Evolutionary conservation across 2,329 filamentous ascomycete species (phyloP).

Genomic region (Aspergillus sp.): DNA sequence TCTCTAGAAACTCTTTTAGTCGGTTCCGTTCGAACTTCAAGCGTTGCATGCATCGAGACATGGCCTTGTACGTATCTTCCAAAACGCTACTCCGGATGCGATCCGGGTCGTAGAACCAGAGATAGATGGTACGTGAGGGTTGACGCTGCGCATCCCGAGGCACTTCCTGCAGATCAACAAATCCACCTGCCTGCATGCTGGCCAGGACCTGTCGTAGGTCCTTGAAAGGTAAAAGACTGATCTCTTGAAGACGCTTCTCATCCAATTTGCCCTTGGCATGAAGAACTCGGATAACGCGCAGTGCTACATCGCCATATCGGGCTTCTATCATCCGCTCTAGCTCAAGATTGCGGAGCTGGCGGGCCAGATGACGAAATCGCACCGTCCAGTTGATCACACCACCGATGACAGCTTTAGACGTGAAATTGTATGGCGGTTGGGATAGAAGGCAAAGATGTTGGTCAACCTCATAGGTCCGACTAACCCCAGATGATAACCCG

Average conservation of each 20-base stretch:
- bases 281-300: conserved; percentile 81
- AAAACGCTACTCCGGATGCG: conserved; percentile 66
- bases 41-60: conserved; percentile 79
- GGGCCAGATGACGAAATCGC: conserved; percentile 70
- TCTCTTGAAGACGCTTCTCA: conserved; percentile 77
- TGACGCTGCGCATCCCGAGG: conserved; percentile 79
- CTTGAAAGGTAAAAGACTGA: conserved; percentile 77
- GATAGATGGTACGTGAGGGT: conserved; percentile 78
- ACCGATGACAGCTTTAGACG: conserved; percentile 30
- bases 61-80: conserved; percentile 81
- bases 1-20: conserved; percentile 67
- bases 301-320: conserved; percentile 68
- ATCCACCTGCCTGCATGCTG: conserved; percentile 77
- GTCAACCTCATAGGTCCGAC: conserved; percentile 30
- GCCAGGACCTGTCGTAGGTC: conserved; percentile 82
- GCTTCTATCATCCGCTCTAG: conserved; percentile 77
- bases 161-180: conserved; percentile 89
- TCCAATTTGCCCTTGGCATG: conserved; percentile 88
- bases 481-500: conserved; percentile 14
- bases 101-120: conserved; percentile 85
- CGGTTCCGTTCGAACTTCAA: conserved; percentile 70
- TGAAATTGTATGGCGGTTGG: conserved; percentile 35
- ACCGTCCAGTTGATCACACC: conserved; percentile 75
- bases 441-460: conserved; percentile 48
- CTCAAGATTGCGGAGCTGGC: conserved; percentile 68